Evolutionary conservation across 2,329 filamentous ascomycete species (phyloP).

Genomic region (Aquanectria penicillioides): DNA sequence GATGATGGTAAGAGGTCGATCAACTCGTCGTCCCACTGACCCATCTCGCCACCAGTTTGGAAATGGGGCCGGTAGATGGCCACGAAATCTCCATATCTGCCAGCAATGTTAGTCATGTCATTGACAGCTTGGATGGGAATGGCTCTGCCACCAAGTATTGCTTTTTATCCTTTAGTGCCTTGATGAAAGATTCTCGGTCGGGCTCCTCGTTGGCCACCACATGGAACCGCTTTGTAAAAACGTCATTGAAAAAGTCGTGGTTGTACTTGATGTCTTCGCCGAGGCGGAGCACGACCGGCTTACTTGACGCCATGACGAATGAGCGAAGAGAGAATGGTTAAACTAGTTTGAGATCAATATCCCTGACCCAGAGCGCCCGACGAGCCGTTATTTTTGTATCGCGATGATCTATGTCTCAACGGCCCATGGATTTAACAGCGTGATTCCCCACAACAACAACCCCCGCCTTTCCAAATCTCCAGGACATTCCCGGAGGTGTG

Average conservation of each 20-base stretch:
- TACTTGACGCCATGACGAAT: conserved; percentile 21
- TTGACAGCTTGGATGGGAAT: no score
- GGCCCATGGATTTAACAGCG: no score
- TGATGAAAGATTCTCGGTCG: conserved; percentile 51
- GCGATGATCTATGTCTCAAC: no score
- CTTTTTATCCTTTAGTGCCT: conserved; percentile 50
- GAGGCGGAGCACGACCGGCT: conserved; percentile 40
- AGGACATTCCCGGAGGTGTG: no score
- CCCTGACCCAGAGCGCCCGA: no score
- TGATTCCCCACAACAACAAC: no score
- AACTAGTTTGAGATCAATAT: no score
- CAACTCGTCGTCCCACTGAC: conserved; percentile 66
- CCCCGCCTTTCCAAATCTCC: no score
- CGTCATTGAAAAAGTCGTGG: conserved; percentile 50
- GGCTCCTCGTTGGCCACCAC: conserved; percentile 51
- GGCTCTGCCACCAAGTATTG: no score
- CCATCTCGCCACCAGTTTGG: conserved; percentile 71
- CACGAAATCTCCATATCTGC: conserved; percentile 39
- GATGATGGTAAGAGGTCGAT: conserved; percentile 62
- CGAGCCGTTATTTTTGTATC: no score
- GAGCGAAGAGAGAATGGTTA: no score
- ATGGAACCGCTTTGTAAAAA: conserved; percentile 51
- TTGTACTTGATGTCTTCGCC: conserved; percentile 61
- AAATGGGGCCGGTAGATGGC: conserved; percentile 67
- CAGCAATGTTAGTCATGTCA: neutral